Conservation (phyloP, 2,329 filamentous ascomycete species). For the Penicillium sp. region DNA sequence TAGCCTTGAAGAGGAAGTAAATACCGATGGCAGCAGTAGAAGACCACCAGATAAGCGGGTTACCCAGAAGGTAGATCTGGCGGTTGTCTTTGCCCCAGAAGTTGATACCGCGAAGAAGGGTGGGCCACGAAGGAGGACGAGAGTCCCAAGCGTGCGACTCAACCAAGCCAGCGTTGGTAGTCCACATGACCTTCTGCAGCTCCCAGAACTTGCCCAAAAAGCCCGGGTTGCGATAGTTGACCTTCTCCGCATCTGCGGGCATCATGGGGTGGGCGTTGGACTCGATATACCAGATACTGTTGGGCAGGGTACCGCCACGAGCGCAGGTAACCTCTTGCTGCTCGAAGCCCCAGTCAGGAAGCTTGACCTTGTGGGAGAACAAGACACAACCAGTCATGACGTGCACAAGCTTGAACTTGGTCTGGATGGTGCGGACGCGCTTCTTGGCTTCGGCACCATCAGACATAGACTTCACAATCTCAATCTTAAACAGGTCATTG, state of each 20-base stretch:
- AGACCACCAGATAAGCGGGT: conserved; percentile 92
- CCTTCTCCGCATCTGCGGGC: conserved; percentile 77
- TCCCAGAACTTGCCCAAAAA: conserved; percentile 99
- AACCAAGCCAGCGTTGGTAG: conserved; percentile 91
- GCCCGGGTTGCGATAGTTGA: conserved; percentile 91
- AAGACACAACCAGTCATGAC: conserved; percentile 95
- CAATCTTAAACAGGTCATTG: conserved; percentile 92
- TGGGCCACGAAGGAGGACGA: conserved; percentile 88
- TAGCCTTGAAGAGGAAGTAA: conserved; percentile 82
- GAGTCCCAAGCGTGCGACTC: conserved; percentile 99
- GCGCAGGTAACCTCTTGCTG: conserved; percentile 99
- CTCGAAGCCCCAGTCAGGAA: conserved; percentile 96
- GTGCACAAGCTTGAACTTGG: conserved; percentile 93
- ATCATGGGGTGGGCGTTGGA: conserved; percentile 83
- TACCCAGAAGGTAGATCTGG: conserved; percentile 95
- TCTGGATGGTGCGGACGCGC: conserved; percentile 88
- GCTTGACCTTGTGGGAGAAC: conserved; percentile 98
- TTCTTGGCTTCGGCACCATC: conserved; percentile 77
- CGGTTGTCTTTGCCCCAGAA: conserved; percentile 96
- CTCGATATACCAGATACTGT: conserved; percentile 97
- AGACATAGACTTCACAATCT: conserved; percentile 91
- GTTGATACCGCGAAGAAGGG: conserved; percentile 92
- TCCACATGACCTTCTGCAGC: conserved; percentile 98
- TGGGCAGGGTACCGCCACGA: conserved; percentile 84
- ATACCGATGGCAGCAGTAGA: conserved; percentile 76